These are phyloP conservation scores for Jatropha multifida DNA, from an alignment of 441 rosid genomes.

Conservation along the genomic window DNA sequence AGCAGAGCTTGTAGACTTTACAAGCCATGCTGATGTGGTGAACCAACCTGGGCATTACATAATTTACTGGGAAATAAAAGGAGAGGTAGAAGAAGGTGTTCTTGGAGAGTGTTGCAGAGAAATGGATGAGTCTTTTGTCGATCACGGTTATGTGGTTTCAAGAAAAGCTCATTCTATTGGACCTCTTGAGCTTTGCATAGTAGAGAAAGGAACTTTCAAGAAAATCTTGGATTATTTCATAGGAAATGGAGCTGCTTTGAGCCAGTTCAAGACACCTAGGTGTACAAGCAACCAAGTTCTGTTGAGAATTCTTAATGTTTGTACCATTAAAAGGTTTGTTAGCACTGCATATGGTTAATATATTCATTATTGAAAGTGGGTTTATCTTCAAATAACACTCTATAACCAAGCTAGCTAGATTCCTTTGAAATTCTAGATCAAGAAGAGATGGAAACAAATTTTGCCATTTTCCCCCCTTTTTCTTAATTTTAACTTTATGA, in stretches of 20 bases:
- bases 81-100: constrained; percentile 61
- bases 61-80: constrained; percentile 87
- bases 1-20: constrained; percentile 79
- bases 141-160: constrained; percentile 78
- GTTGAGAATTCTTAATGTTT: constrained; percentile 55
- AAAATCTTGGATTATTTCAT: constrained; percentile 67
- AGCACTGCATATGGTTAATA: constrained; percentile 56
- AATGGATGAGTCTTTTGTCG: constrained; percentile 76
- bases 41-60: constrained; percentile 76
- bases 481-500: no score
- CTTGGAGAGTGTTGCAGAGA: constrained; percentile 62
- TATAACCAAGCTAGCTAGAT: no score
- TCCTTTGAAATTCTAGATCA: no score
- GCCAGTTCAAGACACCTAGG: constrained; percentile 93
- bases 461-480: no score
- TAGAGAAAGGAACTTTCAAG: constrained; percentile 69
- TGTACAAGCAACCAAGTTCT: constrained; percentile 64
- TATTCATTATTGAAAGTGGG: not conserved
- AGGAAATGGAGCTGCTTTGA: constrained; percentile 68
- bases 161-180: constrained; percentile 71
- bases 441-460: no score
- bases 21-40: constrained; percentile 66
- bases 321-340: constrained; percentile 52
- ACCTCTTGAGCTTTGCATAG: constrained; percentile 70
- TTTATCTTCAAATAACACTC: no score